Evolutionary conservation across 2,329 filamentous ascomycete genomes (phyloP).

Genomic region (Parastagonospora nodorum): DNA sequence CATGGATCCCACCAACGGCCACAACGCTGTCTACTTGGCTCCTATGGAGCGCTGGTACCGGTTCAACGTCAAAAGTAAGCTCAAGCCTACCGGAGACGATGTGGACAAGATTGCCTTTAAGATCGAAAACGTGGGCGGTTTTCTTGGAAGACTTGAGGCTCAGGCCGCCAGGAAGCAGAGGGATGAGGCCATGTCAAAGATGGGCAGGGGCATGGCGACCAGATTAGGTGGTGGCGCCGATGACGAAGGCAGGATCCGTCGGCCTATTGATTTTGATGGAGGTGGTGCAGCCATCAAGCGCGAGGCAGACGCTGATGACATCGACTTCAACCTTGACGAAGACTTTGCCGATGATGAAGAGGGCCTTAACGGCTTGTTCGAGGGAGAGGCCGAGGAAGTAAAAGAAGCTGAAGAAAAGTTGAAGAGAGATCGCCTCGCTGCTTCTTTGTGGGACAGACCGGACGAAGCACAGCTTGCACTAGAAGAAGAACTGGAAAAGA

Average conservation of each 20-base stretch:
- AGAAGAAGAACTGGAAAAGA: slow-evolving; percentile 68
- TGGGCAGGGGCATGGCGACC: slow-evolving; percentile 29
- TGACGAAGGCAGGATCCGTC: slow-evolving; percentile 43
- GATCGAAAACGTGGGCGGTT: slow-evolving; percentile 75
- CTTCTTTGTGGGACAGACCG: slow-evolving; percentile 78
- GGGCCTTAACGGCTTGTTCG: slow-evolving; percentile 48
- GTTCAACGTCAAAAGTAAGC: slow-evolving; percentile 75
- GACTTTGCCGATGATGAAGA: slow-evolving; percentile 88
- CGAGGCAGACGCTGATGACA: slow-evolving; percentile 65
- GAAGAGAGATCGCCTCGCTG: slow-evolving; percentile 80
- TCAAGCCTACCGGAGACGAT: slow-evolving; percentile 83
- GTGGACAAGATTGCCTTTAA: slow-evolving; percentile 82
- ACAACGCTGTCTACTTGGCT: slow-evolving; percentile 73
- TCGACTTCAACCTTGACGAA: slow-evolving; percentile 70
- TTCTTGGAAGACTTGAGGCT: slow-evolving; percentile 60
- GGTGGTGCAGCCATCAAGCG: slow-evolving; percentile 51
- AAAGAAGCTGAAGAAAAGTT: slow-evolving; percentile 68
- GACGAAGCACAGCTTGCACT: slow-evolving; percentile 62
- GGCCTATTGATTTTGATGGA: slow-evolving; percentile 49
- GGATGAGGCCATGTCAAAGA: slow-evolving; percentile 28
- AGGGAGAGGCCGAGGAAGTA: slow-evolving; percentile 58
- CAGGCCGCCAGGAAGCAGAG: slow-evolving; percentile 58
- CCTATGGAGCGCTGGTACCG: slow-evolving; percentile 96
- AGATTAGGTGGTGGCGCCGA: slow-evolving; percentile 42
- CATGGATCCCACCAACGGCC: slow-evolving; percentile 66